Percentiles rank a stretch among this genome's conserved stretches.
Evolutionary conservation across 2,329 filamentous ascomycete genomes (phyloP).

Genomic region (Colletotrichum sp.): DNA sequence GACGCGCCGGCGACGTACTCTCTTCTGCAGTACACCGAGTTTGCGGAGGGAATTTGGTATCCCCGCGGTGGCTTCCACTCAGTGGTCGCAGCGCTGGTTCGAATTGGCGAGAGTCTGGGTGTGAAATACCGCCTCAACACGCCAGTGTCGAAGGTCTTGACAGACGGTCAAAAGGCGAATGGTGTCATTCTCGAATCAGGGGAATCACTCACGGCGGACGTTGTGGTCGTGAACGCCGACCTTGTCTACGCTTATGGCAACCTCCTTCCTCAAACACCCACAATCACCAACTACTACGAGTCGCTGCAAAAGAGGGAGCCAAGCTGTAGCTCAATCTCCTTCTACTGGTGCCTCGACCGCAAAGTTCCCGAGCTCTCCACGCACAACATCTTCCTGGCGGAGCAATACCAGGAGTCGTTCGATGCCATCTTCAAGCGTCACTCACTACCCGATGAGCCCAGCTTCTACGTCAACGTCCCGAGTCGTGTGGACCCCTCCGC

Average conservation of each 20-base stretch:
- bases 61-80: conserved; percentile 73
- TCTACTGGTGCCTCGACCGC: conserved; percentile 73
- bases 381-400: conserved; percentile 81
- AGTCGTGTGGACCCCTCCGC: conserved; percentile 71
- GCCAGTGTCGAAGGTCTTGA: conserved; percentile 60
- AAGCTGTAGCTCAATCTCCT: conserved; percentile 76
- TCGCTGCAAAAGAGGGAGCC: conserved; percentile 54
- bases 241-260: conserved; percentile 77
- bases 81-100: conserved; percentile 66
- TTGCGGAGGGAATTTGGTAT: conserved; percentile 80
- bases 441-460: conserved; percentile 69
- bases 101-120: conserved; percentile 65
- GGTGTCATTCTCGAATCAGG: conserved; percentile 66
- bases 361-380: conserved; percentile 67
- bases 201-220: conserved; percentile 64
- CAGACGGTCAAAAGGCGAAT: conserved; percentile 58
- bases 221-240: conserved; percentile 76
- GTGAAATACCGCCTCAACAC: conserved; percentile 67
- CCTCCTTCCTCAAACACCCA: conserved; percentile 58
- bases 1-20: conserved; percentile 78
- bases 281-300: conserved; percentile 34
- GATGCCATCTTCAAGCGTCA: conserved; percentile 77
- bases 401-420: conserved; percentile 75
- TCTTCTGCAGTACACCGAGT: conserved; percentile 75
- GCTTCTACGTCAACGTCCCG: conserved; percentile 81